Base-by-base conservation (phyloP, 441 rosid genomes). In the Erysimum cheiri region DNA sequence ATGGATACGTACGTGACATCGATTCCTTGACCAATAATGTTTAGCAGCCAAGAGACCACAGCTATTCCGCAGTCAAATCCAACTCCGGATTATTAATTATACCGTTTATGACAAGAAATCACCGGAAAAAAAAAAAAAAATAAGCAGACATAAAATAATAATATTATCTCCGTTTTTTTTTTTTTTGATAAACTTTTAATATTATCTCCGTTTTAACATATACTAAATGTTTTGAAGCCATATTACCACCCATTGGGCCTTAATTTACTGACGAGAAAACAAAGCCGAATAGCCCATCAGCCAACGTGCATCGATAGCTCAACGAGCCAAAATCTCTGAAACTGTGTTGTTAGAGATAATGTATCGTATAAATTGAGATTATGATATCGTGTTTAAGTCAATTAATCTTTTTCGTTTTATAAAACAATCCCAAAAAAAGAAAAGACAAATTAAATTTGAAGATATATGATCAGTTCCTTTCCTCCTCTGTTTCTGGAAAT, bases 11-110 rank as follows among this genome's bases (percentile, higher is more conserved):
- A n/a, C n/a, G n/a, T n/a, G n/a, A n/a, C n/a, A n/a, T n/a, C n/a
- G n/a, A n/a, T n/a, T 64, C 36, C 36, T 36, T 2, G 22, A 13
- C 57, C 46, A 47, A 33, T 47, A 63, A 44, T 44, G 24, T 17
- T 49, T 8, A 49, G 14, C 4, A 11, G 54, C 5, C 24, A 10
- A 22, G 13, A 7, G 29, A 10, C 28, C 53, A 48, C 29, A 22
- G 4, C 14, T 24, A 24, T 49, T n/a, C 8, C 58, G 31, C 3
- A n/a, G 58, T 31, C 39, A 32, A 32, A 28, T 12, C 35, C 56
- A 52, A 26, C 10, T 52, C 8, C n/a, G 2, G 9, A 52, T 52
- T 12, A 6, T 52, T 50, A 22, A 22, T 26, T 52, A 26, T 52
- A 12, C 55, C 56, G 33, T 52, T 13, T 52, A 28, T 26, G 15